Evolutionary conservation across 2,329 filamentous ascomycete genomes (phyloP), one percentile per base, ranked within the genome.

Genomic region (Shiraia sp.): DNA sequence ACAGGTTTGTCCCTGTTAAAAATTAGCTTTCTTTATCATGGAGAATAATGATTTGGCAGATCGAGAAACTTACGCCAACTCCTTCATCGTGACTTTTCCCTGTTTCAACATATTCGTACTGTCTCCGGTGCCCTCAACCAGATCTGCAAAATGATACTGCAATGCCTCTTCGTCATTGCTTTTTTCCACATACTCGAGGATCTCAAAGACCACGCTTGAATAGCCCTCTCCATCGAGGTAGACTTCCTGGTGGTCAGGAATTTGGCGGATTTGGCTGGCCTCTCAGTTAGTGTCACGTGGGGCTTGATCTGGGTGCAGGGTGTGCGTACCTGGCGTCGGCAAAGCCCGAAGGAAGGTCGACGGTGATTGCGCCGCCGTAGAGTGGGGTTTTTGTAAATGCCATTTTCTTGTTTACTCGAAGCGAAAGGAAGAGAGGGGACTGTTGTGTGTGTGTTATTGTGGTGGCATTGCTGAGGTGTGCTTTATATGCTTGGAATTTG

Each of bases 161-260:
- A 75, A 52, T 13, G 90, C 89, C 31, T 79, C 80, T 41, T 87
- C 85, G 57, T 91, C 83, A 25, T 80, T 80, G 59, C 83, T 79
- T 13, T 82, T 75, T 4, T 80, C 80, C 15, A 95, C 85, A 41
- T 88, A 86, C 74, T 96, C 86, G 40, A 88, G 87, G 61, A 97
- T 89, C 61, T 97, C 92, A 69, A 96, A 80, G 57, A 96, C 91
- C 66, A 96, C 84, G 71, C 82, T 90, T 3, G 88, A 89, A 69
- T 91, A 91, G 35, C 90, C 90, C 49, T 87, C 79, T 51, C 81
- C 79, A 66, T 95, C 90, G 61, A 96, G 85, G 74, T 85, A 96
- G 56, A 96, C 87, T 76, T 96, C 92, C 74, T 97, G 91, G 69
- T 95, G 88, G 66, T 92, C 86, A 36, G 87, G 87, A 4, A 91